These are phyloP conservation scores for Brassica carinata DNA, from an alignment of 345 rosid genomes.

Conservation along the genomic window DNA sequence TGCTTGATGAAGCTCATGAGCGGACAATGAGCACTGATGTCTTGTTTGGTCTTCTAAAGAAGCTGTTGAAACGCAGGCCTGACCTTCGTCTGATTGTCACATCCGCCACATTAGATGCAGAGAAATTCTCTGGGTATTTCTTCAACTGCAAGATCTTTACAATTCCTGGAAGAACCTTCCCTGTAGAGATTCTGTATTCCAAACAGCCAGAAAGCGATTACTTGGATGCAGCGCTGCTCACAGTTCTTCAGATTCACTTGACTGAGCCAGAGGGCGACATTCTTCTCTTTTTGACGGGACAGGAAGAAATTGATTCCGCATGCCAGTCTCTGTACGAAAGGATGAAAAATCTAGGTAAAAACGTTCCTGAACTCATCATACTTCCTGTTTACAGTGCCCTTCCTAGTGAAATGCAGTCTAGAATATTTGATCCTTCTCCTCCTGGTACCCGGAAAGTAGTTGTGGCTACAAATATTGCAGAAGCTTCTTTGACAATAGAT, in stretches of 20 bases:
- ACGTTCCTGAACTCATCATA: conserved; percentile 79
- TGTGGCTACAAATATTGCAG: conserved; percentile 85
- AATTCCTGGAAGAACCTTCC: conserved; percentile 82
- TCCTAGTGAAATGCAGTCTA: conserved; percentile 89
- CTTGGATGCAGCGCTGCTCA: conserved; percentile 69
- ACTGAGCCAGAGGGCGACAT: conserved; percentile 86
- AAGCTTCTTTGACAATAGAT: conserved; percentile 78
- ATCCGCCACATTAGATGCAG: conserved; percentile 84
- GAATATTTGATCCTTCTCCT: conserved; percentile 81
- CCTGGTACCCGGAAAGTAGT: conserved; percentile 84
- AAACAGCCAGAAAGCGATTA: conserved; percentile 84
- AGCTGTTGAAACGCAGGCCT: conserved; percentile 64
- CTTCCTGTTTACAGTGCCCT: conserved; percentile 84
- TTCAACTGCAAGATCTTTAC: conserved; percentile 76
- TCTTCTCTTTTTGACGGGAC: conserved; percentile 83
- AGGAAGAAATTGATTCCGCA: conserved; percentile 83
- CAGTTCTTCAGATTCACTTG: conserved; percentile 79
- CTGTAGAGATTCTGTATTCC: conserved; percentile 74
- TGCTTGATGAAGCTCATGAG: conserved; percentile 93
- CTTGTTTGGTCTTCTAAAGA: conserved; percentile 75
- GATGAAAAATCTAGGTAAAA: conserved; percentile 69
- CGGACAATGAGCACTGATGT: conserved; percentile 86
- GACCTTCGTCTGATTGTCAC: conserved; percentile 78
- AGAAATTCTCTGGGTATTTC: conserved; percentile 80
- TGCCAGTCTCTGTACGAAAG: conserved; percentile 74